Base-by-base conservation (phyloP, 2,329 filamentous ascomycete genomes). In the Plenodomus lindquistii region DNA sequence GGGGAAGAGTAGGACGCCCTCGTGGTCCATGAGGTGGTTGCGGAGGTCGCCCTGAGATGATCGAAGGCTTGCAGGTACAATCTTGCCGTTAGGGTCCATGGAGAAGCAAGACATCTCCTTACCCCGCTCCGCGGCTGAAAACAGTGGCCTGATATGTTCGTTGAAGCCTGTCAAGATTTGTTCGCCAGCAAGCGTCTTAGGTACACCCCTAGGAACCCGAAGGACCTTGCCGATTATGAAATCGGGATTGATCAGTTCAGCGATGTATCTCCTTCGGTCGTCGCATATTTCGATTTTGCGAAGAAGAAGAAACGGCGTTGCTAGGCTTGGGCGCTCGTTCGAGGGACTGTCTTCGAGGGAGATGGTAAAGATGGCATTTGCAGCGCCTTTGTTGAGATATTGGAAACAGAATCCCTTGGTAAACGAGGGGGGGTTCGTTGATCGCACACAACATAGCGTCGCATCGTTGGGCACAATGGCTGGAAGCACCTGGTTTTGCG, bases 311-410 rank as follows among this genome's bases (percentile, higher is more conserved):
- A n/a, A n/a, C n/a, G n/a, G n/a, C n/a, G n/a, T n/a, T n/a, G n/a
- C n/a, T n/a, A n/a, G n/a, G n/a, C n/a, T n/a, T n/a, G n/a, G n/a
- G n/a, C n/a, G n/a, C n/a, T n/a, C n/a, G n/a, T n/a, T n/a, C n/a
- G 61, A 62, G 15, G 46, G 27, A 18, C 27, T 42, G 5, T 41
- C 18, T 41, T 46, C 20, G 6, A 18, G 34, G 21, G 16, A 34
- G 20, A 70, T 58, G 31, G 46, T 62, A 48, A 68, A 72, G 4
- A 72, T 63, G 19, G 62, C 57, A 24, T 72, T 72, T 16, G 69
- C 69, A 15, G 65, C 68, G 9, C 69, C 69, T 52, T 71, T 65
- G 21, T 62, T 66, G 11, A 70, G 59, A 40, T 63, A 70, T 11
- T 52, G 38, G 20, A 71, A 59, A 15, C 27, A 46, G 2, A 65